Conservation (phyloP, 805 yeast species). For the Candida multigemmis region DNA sequence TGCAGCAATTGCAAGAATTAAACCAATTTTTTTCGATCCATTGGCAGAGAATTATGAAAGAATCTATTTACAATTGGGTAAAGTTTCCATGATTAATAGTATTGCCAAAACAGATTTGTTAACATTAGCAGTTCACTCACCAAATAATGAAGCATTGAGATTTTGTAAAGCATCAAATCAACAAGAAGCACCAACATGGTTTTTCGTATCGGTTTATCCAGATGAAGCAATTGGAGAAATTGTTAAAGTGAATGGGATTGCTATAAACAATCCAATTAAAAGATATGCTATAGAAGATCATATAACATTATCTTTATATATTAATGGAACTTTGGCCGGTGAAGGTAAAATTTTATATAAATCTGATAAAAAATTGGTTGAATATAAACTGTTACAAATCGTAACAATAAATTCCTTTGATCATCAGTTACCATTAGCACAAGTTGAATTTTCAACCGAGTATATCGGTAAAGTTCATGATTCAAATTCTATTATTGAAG, state of each 20-base stretch:
- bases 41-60: slow-evolving; percentile 51
- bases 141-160: slow-evolving; percentile 37
- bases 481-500: slow-evolving; percentile 44
- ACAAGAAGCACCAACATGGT: slow-evolving; percentile 45
- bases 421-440: slow-evolving; percentile 30
- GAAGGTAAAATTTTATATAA: slow-evolving; percentile 46
- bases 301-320: slow-evolving; percentile 45
- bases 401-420: slow-evolving; percentile 35
- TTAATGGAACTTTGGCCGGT: slow-evolving; percentile 58
- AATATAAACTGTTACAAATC: slow-evolving; percentile 34
- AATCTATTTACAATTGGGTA: slow-evolving; percentile 51
- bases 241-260: slow-evolving; percentile 54
- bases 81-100: slow-evolving; percentile 22
- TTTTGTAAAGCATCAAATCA: slow-evolving; percentile 69
- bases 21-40: slow-evolving; percentile 58
- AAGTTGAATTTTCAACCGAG: slow-evolving; percentile 46
- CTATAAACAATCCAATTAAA: slow-evolving; percentile 23
- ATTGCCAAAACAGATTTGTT: slow-evolving; percentile 31
- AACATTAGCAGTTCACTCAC: slow-evolving; percentile 46
- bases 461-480: slow-evolving; percentile 66
- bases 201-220: slow-evolving; percentile 62
- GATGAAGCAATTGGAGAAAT: slow-evolving; percentile 68
- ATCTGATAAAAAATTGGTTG: slow-evolving; percentile 37
- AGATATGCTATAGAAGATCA: slow-evolving; percentile 39
- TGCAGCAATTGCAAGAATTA: slow-evolving; percentile 54